Evolutionary conservation across 2,329 filamentous ascomycete genomes (phyloP).

Genomic region (Pochonia chlamydosporia): DNA sequence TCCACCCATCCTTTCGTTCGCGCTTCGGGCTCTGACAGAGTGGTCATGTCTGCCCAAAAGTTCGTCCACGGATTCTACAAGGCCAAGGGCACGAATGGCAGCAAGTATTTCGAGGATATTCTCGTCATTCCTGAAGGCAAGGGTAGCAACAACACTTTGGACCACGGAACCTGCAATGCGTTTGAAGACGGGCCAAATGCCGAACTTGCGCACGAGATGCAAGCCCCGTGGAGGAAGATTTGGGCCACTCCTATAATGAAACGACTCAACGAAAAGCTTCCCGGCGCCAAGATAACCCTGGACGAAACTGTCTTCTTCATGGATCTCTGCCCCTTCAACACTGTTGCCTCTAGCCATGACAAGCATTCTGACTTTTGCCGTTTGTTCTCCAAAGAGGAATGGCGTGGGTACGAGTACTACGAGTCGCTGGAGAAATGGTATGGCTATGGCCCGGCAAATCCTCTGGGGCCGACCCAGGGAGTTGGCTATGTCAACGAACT

Average conservation of each 20-base stretch:
- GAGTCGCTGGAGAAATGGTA: conserved; percentile 81
- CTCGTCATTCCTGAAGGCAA: conserved; percentile 63
- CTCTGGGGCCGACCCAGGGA: conserved; percentile 76
- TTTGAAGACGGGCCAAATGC: conserved; percentile 59
- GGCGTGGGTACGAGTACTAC: conserved; percentile 75
- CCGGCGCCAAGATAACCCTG: conserved; percentile 58
- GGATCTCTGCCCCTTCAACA: conserved; percentile 84
- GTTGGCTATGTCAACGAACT: conserved; percentile 87
- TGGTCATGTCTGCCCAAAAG: conserved; percentile 67
- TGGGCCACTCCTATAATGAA: conserved; percentile 64
- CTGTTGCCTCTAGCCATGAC: conserved; percentile 53
- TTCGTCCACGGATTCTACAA: conserved; percentile 70
- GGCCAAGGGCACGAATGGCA: conserved; percentile 28
- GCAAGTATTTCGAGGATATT: conserved; percentile 47
- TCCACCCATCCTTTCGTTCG: conserved; percentile 62
- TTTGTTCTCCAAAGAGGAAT: conserved; percentile 69
- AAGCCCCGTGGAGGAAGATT: conserved; percentile 51
- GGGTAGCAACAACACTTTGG: conserved; percentile 74
- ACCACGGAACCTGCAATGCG: conserved; percentile 62
- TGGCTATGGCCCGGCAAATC: conserved; percentile 69
- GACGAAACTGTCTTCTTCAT: conserved; percentile 67
- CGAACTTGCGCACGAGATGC: conserved; percentile 41
- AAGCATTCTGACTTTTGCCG: conserved; percentile 65
- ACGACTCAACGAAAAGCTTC: conserved; percentile 63
- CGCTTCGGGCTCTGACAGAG: conserved; percentile 62